A percentile compares a stretch with the other conserved stretches of the same genome.
Conservation (phyloP, 495 filamentous ascomycete species). For the Hamigera avellanea region DNA sequence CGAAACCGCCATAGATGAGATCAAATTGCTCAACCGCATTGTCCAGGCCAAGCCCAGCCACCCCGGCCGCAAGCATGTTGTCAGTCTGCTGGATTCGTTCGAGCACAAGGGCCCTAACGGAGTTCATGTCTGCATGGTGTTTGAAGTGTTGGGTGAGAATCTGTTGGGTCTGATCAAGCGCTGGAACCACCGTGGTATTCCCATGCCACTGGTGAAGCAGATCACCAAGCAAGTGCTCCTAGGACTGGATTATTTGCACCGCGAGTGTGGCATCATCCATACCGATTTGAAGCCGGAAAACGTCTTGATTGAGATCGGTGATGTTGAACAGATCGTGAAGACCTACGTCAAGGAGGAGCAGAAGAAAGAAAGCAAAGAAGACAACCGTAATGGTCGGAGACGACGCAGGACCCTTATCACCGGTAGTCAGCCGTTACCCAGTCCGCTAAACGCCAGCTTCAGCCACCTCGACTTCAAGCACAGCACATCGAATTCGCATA, state of each 20-base stretch:
- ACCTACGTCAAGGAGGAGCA: slow-evolving; percentile 81
- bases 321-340: slow-evolving; percentile 94
- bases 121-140: slow-evolving; percentile 97
- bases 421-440: slow-evolving; percentile 91
- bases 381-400: slow-evolving; percentile 86
- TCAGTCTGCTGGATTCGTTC: slow-evolving; percentile 91
- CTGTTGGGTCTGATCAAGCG: slow-evolving; percentile 91
- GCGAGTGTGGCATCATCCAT: slow-evolving; percentile 98
- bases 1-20: slow-evolving; percentile 97
- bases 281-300: slow-evolving; percentile 98
- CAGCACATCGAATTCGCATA: slow-evolving; percentile 61
- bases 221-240: slow-evolving; percentile 97
- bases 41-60: slow-evolving; percentile 90
- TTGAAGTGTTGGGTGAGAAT: slow-evolving; percentile 95
- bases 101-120: slow-evolving; percentile 97
- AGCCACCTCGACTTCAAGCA: slow-evolving; percentile 60
- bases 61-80: slow-evolving; percentile 86
- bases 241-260: slow-evolving; percentile 89
- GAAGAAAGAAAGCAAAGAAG: slow-evolving; percentile 64
- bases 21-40: slow-evolving; percentile 93
- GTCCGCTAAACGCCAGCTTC: slow-evolving; percentile 87
- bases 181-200: slow-evolving; percentile 96
- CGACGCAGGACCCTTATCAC: slow-evolving; percentile 91
- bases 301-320: slow-evolving; percentile 96
- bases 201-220: slow-evolving; percentile 91